Base-by-base conservation (phyloP, 306 rosid genomes). In the Malus sieversii region DNA sequence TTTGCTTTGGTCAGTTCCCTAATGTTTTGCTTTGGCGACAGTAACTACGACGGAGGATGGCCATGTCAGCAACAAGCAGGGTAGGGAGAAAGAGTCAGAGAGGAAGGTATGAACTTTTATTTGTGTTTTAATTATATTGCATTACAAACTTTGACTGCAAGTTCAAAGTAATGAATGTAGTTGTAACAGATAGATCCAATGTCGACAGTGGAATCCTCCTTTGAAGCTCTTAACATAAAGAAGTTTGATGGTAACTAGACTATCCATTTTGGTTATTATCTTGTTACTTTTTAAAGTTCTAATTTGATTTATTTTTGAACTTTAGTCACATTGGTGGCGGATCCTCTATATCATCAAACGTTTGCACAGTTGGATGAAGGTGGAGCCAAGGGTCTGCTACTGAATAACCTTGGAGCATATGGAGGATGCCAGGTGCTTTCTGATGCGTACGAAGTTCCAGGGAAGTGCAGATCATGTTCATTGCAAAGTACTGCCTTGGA, bases 281-380 rank as follows among this genome's bases (percentile, higher is more conserved):
- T 18, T 58, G 2, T 8, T 40, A 10, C 18, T n/a, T 15, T 23
- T 57, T 58, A 55, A 71, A 70, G 32, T 75, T 83, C 74, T 86
- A 76, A 82, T 73, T 58, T 77, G 68, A 62, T 71, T 78, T 70
- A 11, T 75, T 70, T 73, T 46, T 79, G 69, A 45, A 59, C 66
- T 88, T 84, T 64, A 95, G 97, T 91, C 79, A 92, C 97, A 68
- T 92, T 92, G 75, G 79, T 87, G 2, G 96, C 87, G 81, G 98
- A 95, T 80, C 98, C 97, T 23, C 97, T 95, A 67, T 95, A 95
- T 82, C 93, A 90, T 77, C 98, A 95, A 78, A 87, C 97, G 69
- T 86, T 97, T 23, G 97, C 97, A 75, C 93, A 90, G 80, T 95
- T 92, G 67, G 97, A 95, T 58, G 98, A 95, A 87, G 97, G 97